phyloP scores from a whole-genome alignment of 345 rosid genomes.

The Citrus trifoliata region DNA sequence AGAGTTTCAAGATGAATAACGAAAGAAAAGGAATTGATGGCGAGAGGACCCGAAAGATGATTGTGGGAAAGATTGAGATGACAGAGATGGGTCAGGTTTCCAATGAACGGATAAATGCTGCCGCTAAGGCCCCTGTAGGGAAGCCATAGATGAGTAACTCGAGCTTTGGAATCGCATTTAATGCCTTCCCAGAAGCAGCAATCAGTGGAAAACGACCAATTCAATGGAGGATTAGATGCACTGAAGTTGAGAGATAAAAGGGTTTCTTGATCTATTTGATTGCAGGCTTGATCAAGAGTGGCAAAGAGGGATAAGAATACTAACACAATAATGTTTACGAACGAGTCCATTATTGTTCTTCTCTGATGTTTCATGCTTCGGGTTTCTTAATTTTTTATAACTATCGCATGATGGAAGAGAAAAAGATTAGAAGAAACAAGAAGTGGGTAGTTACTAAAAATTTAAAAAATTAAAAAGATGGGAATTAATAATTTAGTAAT shows the following conservation, averaged over 20 bases:
- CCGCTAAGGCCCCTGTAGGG: constrained; percentile 14
- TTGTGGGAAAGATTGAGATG: constrained; percentile 15
- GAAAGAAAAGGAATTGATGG: background rate
- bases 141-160: constrained; percentile 1
- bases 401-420: background rate
- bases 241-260: background rate
- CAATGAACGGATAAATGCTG: background rate
- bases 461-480: background rate
- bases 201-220: background rate
- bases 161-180: background rate
- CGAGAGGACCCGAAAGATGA: background rate
- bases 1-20: background rate
- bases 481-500: background rate
- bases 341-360: background rate
- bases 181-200: constrained; percentile 18
- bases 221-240: background rate
- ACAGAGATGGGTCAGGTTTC: constrained; percentile 10
- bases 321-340: background rate
- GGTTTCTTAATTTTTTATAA: background rate
- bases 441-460: background rate
- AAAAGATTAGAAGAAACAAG: background rate
- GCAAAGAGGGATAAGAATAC: background rate
- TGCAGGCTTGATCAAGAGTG: background rate
- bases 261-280: background rate
- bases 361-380: background rate